Percentiles rank a stretch among this genome's conserved stretches.
phyloP scores from a whole-genome alignment of 1,284 basidiomycete genomes.

The Austropuccinia psidii region DNA sequence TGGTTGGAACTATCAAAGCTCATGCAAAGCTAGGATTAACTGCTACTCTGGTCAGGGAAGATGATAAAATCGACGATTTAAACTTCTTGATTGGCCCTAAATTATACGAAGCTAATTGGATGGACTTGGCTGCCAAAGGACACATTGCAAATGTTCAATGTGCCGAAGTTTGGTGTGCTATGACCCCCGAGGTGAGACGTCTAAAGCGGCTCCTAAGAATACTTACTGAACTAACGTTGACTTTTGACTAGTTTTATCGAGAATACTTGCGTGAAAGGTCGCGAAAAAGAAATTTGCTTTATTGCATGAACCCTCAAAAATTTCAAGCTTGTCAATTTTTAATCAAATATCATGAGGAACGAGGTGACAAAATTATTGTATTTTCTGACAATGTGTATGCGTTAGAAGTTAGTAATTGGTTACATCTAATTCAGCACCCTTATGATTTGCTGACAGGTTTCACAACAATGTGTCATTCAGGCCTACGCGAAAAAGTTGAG shows the following conservation, averaged over 20 bases:
- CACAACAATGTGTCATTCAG: conserved; percentile 50
- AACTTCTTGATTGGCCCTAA: conserved; percentile 99
- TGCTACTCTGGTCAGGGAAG: conserved; percentile 94
- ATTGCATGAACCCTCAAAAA: conserved; percentile 99
- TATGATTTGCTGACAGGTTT: background rate
- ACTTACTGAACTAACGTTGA: background rate
- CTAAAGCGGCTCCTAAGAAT: background rate
- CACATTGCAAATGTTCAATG: conserved; percentile 99
- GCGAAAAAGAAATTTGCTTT: conserved; percentile 88
- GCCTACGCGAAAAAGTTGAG: conserved; percentile 89
- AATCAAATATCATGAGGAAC: conserved; percentile 94
- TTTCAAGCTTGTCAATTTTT: conserved; percentile 98
- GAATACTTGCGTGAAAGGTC: conserved; percentile 91
- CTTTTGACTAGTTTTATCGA: conserved; percentile 63
- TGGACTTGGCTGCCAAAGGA: conserved; percentile 98
- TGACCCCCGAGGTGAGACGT: conserved; percentile 75
- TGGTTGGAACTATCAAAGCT: conserved; percentile 92
- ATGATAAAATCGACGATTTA: conserved; percentile 97
- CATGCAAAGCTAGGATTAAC: conserved; percentile 93
- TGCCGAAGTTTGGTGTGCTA: conserved; percentile 99
- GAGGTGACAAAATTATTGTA: conserved; percentile 98
- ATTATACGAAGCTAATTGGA: conserved; percentile 99
- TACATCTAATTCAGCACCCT: background rate
- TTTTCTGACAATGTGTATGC: conserved; percentile 99
- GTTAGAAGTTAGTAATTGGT: conserved; percentile 62